phyloP scores from a whole-genome alignment of 164 flowering plant genomes.

The Vitis riparia region DNA sequence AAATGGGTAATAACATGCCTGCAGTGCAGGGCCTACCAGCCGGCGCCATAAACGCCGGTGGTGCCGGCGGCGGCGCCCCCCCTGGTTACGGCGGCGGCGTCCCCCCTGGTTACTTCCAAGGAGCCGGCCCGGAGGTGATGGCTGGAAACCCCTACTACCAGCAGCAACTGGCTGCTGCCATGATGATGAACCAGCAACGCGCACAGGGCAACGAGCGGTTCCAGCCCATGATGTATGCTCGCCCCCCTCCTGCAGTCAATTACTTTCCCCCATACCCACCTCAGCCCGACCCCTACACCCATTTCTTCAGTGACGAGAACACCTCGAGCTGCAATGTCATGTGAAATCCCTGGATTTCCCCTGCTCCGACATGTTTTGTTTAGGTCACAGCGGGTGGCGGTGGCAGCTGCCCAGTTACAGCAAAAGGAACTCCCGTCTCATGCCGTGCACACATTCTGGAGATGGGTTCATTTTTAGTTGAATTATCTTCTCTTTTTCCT shows the following conservation, averaged over 20 bases:
- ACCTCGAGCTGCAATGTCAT: slow-evolving; percentile 81
- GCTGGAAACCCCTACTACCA: slow-evolving; percentile 64
- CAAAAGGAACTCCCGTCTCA: neutral
- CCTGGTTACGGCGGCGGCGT: slow-evolving; percentile 38
- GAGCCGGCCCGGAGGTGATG: slow-evolving; percentile 52
- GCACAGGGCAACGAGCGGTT: slow-evolving; percentile 66
- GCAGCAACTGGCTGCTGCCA: slow-evolving; percentile 51
- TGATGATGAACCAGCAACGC: slow-evolving; percentile 77
- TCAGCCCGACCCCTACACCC: slow-evolving; percentile 37
- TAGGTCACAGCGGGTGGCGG: neutral
- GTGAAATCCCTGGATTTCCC: slow-evolving; percentile 42
- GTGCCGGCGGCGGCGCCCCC: slow-evolving; percentile 22
- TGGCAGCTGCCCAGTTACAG: neutral
- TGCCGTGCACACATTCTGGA: slow-evolving; percentile 25
- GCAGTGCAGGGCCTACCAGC: slow-evolving; percentile 85
- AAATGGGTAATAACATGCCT: slow-evolving; percentile 44
- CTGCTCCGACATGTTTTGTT: slow-evolving; percentile 3
- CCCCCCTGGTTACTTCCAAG: slow-evolving; percentile 42
- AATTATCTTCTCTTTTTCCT: slow-evolving; percentile 8
- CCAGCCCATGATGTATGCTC: slow-evolving; percentile 88
- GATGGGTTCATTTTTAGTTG: slow-evolving; percentile 24
- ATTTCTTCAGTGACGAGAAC: slow-evolving; percentile 86
- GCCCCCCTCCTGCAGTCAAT: slow-evolving; percentile 76
- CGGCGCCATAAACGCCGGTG: slow-evolving; percentile 35
- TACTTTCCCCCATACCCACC: slow-evolving; percentile 51